Conservation (phyloP, 148 eudicot species). For the Cornus suecica region DNA sequence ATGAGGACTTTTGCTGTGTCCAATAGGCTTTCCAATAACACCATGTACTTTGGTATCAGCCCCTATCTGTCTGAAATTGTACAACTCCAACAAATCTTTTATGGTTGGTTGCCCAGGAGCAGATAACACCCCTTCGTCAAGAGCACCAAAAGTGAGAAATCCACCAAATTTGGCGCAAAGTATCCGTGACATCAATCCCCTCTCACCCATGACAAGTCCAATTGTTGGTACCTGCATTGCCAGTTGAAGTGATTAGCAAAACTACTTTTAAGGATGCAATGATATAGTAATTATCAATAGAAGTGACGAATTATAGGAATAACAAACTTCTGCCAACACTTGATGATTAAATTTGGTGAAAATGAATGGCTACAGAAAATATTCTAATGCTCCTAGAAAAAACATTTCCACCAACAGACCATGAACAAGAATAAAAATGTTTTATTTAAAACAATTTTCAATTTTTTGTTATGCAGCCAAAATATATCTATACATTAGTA, state of each 20-base stretch:
- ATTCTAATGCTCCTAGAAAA: no score
- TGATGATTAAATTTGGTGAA: no score
- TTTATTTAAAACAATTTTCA: no score
- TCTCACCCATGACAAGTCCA: slow-evolving; percentile 79
- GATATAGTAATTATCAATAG: background rate
- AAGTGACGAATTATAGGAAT: no score
- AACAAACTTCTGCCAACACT: no score
- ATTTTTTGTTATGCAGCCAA: no score
- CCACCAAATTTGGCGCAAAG: slow-evolving; percentile 79
- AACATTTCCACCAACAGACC: no score
- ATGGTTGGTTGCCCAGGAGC: slow-evolving; percentile 84
- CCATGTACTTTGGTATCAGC: slow-evolving; percentile 70
- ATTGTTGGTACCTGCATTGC: slow-evolving; percentile 62
- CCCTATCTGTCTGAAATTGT: slow-evolving; percentile 65
- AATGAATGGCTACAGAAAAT: no score
- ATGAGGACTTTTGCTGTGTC: slow-evolving; percentile 76
- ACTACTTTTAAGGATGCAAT: background rate
- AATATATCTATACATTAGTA: no score
- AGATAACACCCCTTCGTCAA: slow-evolving; percentile 56
- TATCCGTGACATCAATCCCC: slow-evolving; percentile 63
- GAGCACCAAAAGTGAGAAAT: slow-evolving; percentile 67
- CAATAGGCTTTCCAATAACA: slow-evolving; percentile 71
- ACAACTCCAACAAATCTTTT: slow-evolving; percentile 50
- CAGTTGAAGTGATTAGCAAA: background rate
- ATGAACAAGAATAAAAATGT: no score